Base-by-base conservation (phyloP, 352 stramenopile genomes). In the Discostella stelligera region DNA sequence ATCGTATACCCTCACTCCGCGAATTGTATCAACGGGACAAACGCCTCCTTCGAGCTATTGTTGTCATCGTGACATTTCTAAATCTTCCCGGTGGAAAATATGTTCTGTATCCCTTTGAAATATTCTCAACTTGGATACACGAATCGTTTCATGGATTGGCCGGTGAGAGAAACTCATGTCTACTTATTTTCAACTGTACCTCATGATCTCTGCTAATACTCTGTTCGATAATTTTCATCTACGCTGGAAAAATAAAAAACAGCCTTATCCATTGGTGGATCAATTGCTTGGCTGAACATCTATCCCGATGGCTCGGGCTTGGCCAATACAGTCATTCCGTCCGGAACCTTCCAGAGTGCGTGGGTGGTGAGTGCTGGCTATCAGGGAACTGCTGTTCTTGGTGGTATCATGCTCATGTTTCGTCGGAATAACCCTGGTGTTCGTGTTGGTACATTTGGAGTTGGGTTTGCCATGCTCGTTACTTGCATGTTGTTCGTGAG, bases 91-190 rank as follows among this genome's bases (percentile, higher is more conserved):
- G 65, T 16, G 53, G 61, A 14, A 39, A 52, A 60, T 83, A 81
- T 32, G 46, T 84, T 14, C 39, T 89, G 0, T 89, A 89, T 71
- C 83, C 83, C 11, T 87, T 89, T 60, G 69, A 61, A 39, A 66
- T 89, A 4, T 89, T 83, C 66, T 82, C 72, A 6, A 89, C 83
- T 8, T 89, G 83, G 83, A 79, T 89, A 23, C 83, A 89, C 70
- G 83, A 89, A 71, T 66, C 83, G 18, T 87, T 68, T 48, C 83
- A 89, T 61, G 83, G 72, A 8, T 46, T 87, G 13, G 80, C 79
- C 6, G 48, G 48, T 55, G 16, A 21, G 48, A 27, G 48, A 55
- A 14, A 55, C 1, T 23, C 6, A 3, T 23, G 46, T n/a, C n/a
- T n/a, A 32, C 27, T 32, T 32, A 32, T 2, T 32, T 32, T 32